Evolutionary conservation across 352 stramenopile genomes (phyloP), one percentile per base, ranked within the genome.

Genomic region (Pythium vanterpoolii): DNA sequence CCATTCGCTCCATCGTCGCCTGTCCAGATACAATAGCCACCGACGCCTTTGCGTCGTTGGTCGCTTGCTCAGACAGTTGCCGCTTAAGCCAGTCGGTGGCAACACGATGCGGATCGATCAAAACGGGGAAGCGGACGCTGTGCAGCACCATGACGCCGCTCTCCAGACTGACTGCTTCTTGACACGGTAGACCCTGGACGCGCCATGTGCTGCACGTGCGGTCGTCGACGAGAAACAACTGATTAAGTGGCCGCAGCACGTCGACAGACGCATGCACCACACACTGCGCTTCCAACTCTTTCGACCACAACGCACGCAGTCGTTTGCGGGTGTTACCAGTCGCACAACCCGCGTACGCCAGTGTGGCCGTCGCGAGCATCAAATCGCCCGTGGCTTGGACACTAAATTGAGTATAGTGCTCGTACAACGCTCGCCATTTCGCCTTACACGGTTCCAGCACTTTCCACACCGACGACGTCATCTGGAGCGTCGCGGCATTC

Each of bases 21-120:
- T 26, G 0, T 23, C 44, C 71, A 11, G 50, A 71, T 1, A 69
- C 21, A 4, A 58, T 30, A 19, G 45, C 34, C 3, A 60, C 47
- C 1, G 50, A 16, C 4, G 16, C 60, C 3, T 27, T 33, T 0
- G 53, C 10, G 42, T 52, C 49, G 27, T 5, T 46, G 26, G n/a
- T 51, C n/a, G 19, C 40, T 3, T 49, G 38, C 21, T 58, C 36
- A 28, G 14, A 40, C 4, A 83, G 58, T 4, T 79, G 68, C 30
- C 68, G 66, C 42, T 64, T 76, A 9, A 93, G 40, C 83, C 83
- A 91, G 1, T 74, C 59, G 3, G 48, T 69, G 14, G 76, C 79
- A 24, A 90, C 63, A 6, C 66, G 56, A n/a, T 80, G 64, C 7
- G 81, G 81, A 53, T 93, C 81, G 19, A 93, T 69, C 1, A 93